A percentile compares a stretch with the other conserved stretches of the same genome.
Evolutionary conservation across 768 basidiomycete species (phyloP).

Genomic region (Phlebiopsis gigantea): DNA sequence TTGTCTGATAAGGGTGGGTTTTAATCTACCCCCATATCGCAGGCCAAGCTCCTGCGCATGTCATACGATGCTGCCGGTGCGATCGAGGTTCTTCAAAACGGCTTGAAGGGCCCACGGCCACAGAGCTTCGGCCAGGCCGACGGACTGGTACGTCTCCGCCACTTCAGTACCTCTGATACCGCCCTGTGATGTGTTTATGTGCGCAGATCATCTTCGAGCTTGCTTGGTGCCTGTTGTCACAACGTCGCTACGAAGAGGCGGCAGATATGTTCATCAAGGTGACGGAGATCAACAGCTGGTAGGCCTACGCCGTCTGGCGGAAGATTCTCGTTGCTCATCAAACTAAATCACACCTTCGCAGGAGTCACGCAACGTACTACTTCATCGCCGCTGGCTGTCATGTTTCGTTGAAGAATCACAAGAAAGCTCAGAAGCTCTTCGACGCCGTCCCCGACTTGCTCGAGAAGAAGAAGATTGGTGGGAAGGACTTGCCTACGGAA

Average conservation of each 20-base stretch:
- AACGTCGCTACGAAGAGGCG: conserved; percentile 60
- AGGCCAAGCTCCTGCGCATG: conserved; percentile 79
- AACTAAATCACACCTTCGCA: conserved; percentile 18
- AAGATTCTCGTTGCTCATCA: neutral
- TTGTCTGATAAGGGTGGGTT: neutral
- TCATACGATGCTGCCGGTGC: conserved; percentile 58
- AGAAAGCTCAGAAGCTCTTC: conserved; percentile 54
- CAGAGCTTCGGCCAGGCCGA: conserved; percentile 68
- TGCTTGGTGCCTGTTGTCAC: conserved; percentile 67
- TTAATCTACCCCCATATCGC: neutral
- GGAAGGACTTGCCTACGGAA: conserved; percentile 71
- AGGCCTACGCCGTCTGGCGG: conserved; percentile 12
- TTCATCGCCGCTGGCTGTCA: conserved; percentile 77
- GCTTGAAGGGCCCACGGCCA: conserved; percentile 46
- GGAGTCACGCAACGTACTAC: conserved; percentile 77
- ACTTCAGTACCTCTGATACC: neutral
- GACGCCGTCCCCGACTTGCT: conserved; percentile 58
- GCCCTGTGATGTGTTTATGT: neutral
- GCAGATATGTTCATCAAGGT: conserved; percentile 62
- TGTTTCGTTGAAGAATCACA: conserved; percentile 47
- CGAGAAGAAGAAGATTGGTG: conserved; percentile 54
- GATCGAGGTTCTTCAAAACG: conserved; percentile 54
- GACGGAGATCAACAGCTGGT: conserved; percentile 70
- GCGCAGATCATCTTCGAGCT: conserved; percentile 67
- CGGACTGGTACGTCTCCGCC: conserved; percentile 43